A percentile compares a stretch with the other conserved stretches of the same genome.
phyloP scores from a whole-genome alignment of 768 basidiomycete species.

The Boletus pseudopeckii region DNA sequence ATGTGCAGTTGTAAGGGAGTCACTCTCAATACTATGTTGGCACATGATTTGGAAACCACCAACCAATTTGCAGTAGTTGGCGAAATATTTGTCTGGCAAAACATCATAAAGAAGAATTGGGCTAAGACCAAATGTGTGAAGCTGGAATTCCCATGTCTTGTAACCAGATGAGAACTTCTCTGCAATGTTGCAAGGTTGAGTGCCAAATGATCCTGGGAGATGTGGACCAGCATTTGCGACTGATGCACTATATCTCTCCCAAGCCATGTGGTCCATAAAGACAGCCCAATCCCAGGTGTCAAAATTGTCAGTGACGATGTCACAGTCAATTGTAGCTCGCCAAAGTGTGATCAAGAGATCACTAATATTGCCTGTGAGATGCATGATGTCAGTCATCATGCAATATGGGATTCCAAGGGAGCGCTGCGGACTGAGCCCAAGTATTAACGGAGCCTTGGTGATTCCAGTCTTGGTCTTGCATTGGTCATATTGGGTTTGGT shows the following conservation, averaged over 20 bases:
- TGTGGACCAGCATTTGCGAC: neutral
- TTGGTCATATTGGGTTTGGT: no score
- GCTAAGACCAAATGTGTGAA: constrained; percentile 13
- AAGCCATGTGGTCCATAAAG: no score
- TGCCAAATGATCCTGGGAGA: constrained; percentile 15
- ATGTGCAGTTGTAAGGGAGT: neutral
- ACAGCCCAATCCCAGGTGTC: no score
- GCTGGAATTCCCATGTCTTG: constrained; percentile 22
- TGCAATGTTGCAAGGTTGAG: constrained; percentile 13
- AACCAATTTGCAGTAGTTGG: neutral
- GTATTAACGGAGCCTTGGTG: no score
- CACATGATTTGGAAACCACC: neutral
- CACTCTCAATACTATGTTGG: neutral
- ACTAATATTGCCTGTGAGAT: constrained; percentile 19
- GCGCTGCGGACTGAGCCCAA: neutral
- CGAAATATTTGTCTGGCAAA: constrained; percentile 12
- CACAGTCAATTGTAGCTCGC: constrained; percentile 19
- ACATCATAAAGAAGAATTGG: constrained; percentile 15
- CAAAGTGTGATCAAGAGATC: neutral
- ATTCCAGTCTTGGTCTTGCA: no score
- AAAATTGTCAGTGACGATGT: rapidly evolving
- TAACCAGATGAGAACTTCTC: constrained; percentile 23
- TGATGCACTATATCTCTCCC: no score
- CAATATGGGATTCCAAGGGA: neutral
- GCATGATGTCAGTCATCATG: constrained; percentile 23